phyloP scores from a whole-genome alignment of 345 rosid species.

The Mallotus nudiflorus region DNA sequence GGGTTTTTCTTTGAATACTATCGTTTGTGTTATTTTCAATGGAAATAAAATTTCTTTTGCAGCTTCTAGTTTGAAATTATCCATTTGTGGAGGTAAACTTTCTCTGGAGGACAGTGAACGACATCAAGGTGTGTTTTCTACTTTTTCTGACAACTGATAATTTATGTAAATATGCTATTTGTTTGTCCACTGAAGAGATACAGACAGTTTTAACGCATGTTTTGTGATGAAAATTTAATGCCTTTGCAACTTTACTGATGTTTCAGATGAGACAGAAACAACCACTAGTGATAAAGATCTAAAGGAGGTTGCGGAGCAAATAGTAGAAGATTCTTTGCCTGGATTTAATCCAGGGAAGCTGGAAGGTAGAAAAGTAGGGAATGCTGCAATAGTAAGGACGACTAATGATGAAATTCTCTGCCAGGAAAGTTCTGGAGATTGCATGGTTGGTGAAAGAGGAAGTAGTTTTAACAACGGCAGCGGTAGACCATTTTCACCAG shows the following conservation, averaged over 20 bases:
- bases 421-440: slow-evolving; percentile 4
- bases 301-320: background rate
- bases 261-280: background rate
- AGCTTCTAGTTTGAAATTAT: background rate
- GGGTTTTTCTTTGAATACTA: background rate
- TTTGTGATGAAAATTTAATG: background rate
- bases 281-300: background rate
- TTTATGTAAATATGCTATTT: background rate
- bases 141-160: background rate
- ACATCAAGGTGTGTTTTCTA: background rate
- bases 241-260: background rate
- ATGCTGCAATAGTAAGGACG: background rate
- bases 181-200: background rate
- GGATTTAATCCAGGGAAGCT: slow-evolving; percentile 9
- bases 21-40: background rate
- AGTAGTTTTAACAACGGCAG: slow-evolving; percentile 1
- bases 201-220: background rate
- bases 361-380: slow-evolving; percentile 4
- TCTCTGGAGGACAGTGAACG: background rate
- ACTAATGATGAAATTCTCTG: slow-evolving; percentile 3
- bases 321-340: slow-evolving; percentile 8
- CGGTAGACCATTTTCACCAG: slow-evolving; percentile 9
- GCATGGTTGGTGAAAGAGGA: background rate
- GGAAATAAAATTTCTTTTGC: background rate
- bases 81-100: background rate